These are phyloP conservation scores for Ceratorhiza oryzae-sativae DNA, from an alignment of 1,284 basidiomycete species.

Conservation along the genomic window DNA sequence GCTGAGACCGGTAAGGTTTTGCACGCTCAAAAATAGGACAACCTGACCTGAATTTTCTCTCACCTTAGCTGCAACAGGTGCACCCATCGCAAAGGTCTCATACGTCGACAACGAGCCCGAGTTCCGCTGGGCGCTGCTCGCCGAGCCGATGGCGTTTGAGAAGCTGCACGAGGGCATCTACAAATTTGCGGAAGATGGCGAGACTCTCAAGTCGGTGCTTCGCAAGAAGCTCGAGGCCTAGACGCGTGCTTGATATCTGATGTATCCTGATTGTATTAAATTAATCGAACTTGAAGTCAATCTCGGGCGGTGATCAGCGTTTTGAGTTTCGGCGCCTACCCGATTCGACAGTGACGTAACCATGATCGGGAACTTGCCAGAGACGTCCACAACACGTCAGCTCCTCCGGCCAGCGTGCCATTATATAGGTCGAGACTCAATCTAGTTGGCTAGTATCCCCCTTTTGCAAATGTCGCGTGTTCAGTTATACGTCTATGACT, in stretches of 20 bases:
- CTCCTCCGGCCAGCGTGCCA: neutral
- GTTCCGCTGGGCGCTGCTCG: constrained; percentile 92
- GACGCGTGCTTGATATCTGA: constrained; percentile 13
- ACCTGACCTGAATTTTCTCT: too few species aligned
- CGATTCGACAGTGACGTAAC: constrained; percentile 14
- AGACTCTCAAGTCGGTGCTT: constrained; percentile 85
- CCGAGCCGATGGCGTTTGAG: constrained; percentile 94
- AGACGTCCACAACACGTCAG: constrained; percentile 27
- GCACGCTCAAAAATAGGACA: too few species aligned
- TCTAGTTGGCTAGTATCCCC: neutral
- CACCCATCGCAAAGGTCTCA: constrained; percentile 79
- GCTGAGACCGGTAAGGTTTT: constrained; percentile 64
- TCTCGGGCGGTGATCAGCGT: neutral
- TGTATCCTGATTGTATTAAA: constrained; percentile 37
- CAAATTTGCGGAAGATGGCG: constrained; percentile 96
- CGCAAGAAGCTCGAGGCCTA: constrained; percentile 75
- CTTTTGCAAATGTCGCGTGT: constrained; percentile 56
- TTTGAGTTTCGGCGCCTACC: neutral
- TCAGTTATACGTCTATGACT: constrained; percentile 88
- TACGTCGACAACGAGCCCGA: constrained; percentile 93
- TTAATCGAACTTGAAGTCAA: constrained; percentile 30
- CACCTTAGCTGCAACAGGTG: constrained; percentile 59
- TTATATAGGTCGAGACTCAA: neutral
- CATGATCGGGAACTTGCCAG: constrained; percentile 32
- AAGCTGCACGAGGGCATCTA: constrained; percentile 97